A percentile compares a stretch with the other conserved stretches of the same genome.
Evolutionary conservation across 805 yeast species (phyloP).

Genomic region (Cyberlindnera veronae): DNA sequence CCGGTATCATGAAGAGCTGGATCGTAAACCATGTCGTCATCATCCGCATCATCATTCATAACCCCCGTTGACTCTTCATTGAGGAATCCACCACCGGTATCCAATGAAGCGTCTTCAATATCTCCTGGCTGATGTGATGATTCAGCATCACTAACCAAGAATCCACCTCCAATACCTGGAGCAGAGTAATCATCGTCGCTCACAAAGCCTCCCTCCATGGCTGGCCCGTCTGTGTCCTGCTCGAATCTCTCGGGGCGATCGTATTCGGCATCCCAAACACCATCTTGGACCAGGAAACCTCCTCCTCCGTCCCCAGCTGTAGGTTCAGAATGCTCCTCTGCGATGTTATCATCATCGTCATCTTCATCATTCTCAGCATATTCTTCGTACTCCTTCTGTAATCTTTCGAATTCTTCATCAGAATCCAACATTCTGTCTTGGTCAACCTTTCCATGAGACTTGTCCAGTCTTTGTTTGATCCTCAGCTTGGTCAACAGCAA

Average conservation of each 20-base stretch:
- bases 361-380: conserved; percentile 21
- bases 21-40: not conserved
- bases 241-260: no score
- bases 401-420: conserved; percentile 12
- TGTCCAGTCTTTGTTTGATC: conserved; percentile 40
- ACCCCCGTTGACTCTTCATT: no score
- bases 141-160: conserved; percentile 24
- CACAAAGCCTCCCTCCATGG: no score
- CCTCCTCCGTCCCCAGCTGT: conserved; percentile 1
- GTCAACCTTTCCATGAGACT: conserved; percentile 39
- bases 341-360: conserved; percentile 3
- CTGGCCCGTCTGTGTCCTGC: no score
- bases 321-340: conserved; percentile 1
- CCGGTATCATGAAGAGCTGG: not conserved
- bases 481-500: conserved; percentile 41
- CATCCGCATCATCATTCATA: conserved; percentile 10
- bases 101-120: not conserved
- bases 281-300: conserved; percentile 11
- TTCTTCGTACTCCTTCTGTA: conserved; percentile 22
- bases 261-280: conserved; percentile 8
- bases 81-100: conserved; percentile 7
- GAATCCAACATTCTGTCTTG: conserved; percentile 4
- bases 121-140: conserved; percentile 24
- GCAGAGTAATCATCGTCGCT: not conserved
- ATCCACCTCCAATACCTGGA: conserved; percentile 1